A percentile compares a stretch with the other conserved stretches of the same genome.
Conservation (phyloP, 2,329 filamentous ascomycete genomes). For the Hypoxylon sp. region DNA sequence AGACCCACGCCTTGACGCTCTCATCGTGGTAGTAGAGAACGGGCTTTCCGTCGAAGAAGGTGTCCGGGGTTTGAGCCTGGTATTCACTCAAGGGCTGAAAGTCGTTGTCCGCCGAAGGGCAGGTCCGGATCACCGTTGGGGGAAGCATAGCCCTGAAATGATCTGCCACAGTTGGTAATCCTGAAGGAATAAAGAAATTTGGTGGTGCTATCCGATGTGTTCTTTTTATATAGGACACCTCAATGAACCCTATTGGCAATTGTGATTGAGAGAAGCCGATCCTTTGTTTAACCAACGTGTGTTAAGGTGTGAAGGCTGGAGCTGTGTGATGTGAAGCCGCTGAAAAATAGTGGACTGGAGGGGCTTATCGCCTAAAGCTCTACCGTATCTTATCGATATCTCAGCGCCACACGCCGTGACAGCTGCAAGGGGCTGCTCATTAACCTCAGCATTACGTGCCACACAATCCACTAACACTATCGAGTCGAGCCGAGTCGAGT, state of each 20-base stretch:
- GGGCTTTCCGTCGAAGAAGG: slow-evolving; percentile 78
- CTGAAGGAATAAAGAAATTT: background rate
- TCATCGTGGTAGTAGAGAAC: slow-evolving; percentile 74
- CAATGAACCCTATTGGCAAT: background rate
- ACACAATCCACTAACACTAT: background rate
- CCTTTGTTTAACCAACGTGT: background rate
- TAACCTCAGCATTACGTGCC: background rate
- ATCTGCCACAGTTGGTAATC: background rate
- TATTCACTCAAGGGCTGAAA: slow-evolving; percentile 77
- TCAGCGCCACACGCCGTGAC: slow-evolving; percentile 1
- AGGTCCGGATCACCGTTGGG: slow-evolving; percentile 66
- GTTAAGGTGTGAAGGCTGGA: background rate
- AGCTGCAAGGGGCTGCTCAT: slow-evolving; percentile 3
- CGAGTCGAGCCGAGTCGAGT: background rate
- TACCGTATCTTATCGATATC: slow-evolving; percentile 33
- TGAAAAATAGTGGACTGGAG: background rate
- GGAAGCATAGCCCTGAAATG: slow-evolving; percentile 53
- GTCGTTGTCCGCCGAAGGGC: slow-evolving; percentile 66
- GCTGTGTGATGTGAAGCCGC: background rate
- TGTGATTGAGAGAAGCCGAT: background rate
- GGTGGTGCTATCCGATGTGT: background rate
- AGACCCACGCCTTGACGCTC: slow-evolving; percentile 69
- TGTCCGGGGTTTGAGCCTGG: slow-evolving; percentile 77
- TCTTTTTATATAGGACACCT: background rate
- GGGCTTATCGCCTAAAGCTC: slow-evolving; percentile 32